Base-by-base conservation (phyloP, 331 rosid genomes). In the Quercus tomentella region DNA sequence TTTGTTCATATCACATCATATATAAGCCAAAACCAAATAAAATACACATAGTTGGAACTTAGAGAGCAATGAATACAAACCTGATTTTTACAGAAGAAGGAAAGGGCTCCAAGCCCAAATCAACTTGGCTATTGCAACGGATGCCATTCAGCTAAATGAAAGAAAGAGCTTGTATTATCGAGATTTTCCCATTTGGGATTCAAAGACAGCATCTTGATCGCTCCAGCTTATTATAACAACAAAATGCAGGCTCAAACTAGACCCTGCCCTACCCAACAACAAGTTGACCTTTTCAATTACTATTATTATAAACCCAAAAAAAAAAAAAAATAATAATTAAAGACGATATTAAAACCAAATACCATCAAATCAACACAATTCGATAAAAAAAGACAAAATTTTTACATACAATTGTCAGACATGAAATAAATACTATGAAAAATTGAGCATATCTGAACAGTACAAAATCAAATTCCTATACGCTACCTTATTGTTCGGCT, bases 121-220 rank as follows among this genome's bases (percentile, higher is more conserved):
- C 75, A 81, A 52, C 87, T 77, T 22, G 77, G 88, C 78, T 89
- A 89, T 90, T 92, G 82, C 58, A 92, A 83, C n/a, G 97, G 98
- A 85, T 95, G 98, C 98, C 98, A 95, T 82, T 95, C 98, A 23
- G 96, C 97, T 82, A 90, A 86, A 77, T 95, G 98, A 78, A 81
- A 84, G 73, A 89, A 89, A 75, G 76, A 86, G 81, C 88, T 85
- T 54, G 81, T 80, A 81, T 85, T 75, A 80, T 81, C 82, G 45
- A 81, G 84, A 49, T 49, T 49, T 15, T 49, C 55, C 75, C 82
- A 87, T 56, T 86, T 81, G 73, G 79, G 86, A 81, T 88, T 90
- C 85, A 79, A 87, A 87, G 87, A 87, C 87, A 89, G 82, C 98
- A 95, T 95, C 79, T 79, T 77, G 87, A 82, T 55, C 79, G 76